A percentile compares a stretch with the other conserved stretches of the same genome.
Evolutionary conservation across 768 basidiomycete genomes (phyloP).

Genomic region (Boletus rufocinnamomeus): DNA sequence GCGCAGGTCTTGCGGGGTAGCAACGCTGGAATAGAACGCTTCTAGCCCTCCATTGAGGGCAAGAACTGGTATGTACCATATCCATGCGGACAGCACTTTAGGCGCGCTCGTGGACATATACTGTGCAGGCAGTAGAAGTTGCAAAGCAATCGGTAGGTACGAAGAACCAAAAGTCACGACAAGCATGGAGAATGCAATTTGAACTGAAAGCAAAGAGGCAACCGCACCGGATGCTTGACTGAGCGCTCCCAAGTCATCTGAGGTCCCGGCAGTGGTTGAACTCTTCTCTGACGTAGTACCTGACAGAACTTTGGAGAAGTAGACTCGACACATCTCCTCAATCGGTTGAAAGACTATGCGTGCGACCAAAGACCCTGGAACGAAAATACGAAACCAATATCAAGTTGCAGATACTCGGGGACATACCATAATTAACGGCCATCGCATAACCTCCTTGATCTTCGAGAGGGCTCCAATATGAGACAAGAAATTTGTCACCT

Average conservation of each 20-base stretch:
- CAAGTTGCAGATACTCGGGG: not conserved
- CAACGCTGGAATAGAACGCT: slow-evolving; percentile 84
- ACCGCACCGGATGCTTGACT: slow-evolving; percentile 53
- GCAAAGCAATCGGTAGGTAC: slow-evolving; percentile 69
- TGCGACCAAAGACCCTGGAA: slow-evolving; percentile 84
- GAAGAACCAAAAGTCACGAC: slow-evolving; percentile 73
- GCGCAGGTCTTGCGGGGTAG: slow-evolving; percentile 64
- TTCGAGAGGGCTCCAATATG: slow-evolving; percentile 76
- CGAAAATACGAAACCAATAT: slow-evolving; percentile 1
- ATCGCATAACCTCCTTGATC: slow-evolving; percentile 96
- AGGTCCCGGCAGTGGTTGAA: not conserved
- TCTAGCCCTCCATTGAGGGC: slow-evolving; percentile 91
- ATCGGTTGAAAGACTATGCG: slow-evolving; percentile 94
- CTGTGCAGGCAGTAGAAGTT: slow-evolving; percentile 67
- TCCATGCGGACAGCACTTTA: slow-evolving; percentile 72
- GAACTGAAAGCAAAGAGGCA: slow-evolving; percentile 60
- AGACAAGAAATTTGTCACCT: slow-evolving; percentile 89
- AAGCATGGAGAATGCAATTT: slow-evolving; percentile 66
- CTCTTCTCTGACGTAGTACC: slow-evolving; percentile 17
- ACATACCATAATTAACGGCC: slow-evolving; percentile 91
- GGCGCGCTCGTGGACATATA: slow-evolving; percentile 82
- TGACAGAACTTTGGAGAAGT: slow-evolving; percentile 72
- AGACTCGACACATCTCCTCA: slow-evolving; percentile 88
- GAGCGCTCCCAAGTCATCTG: slow-evolving; percentile 21
- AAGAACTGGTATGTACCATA: slow-evolving; percentile 88